Base-by-base conservation (phyloP, 192 early-diverging fungal species). In the Mortierella alpina region DNA sequence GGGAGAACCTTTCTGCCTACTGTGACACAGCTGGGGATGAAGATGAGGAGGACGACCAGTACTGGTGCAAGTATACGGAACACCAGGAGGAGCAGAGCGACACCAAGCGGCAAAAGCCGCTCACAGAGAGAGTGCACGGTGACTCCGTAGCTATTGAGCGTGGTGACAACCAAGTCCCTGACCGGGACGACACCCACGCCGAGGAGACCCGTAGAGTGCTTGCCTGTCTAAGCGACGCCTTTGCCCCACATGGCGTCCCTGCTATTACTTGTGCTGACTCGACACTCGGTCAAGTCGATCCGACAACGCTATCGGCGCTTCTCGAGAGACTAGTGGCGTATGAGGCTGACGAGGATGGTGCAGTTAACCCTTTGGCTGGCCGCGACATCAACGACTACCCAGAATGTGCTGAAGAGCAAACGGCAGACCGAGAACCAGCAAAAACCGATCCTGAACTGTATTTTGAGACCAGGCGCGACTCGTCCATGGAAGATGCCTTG, bases 11-110 rank as follows among this genome's bases (percentile, higher is more conserved):
- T 59, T 40, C 52, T 15, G 20, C 6, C 40, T 49, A 20, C 39
- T 18, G 17, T 61, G 57, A 46, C 11, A 51, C 23, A 15, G 49
- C 59, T 1, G 51, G 41, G 15, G 68, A 62, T 17, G 76, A 63
- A 3, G 77, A 80, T 4, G 69, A 71, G 1, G 70, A 68, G 2
- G 72, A 74, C 39, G 70, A 80, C 6, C 70, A 72, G n/a, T 80
- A 80, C 60, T 80, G 77, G 77, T 40, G 52, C 23, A 80, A 80
- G 65, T 80, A 80, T n/a, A 18, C 53, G 7, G 57, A 62, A 57
- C 48, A 46, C 4, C 47, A 66, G n/a, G 63, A 63, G n/a, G 62
- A 63, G 61, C 23, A 68, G 50, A 9, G 22, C 12, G 53, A 58
- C 8, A 8, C 58, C 11, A 53, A 65, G 47, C 14, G 48, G 2